These are phyloP conservation scores for Sonneratia alba DNA, from an alignment of 345 rosid genomes.

Conservation along the genomic window DNA sequence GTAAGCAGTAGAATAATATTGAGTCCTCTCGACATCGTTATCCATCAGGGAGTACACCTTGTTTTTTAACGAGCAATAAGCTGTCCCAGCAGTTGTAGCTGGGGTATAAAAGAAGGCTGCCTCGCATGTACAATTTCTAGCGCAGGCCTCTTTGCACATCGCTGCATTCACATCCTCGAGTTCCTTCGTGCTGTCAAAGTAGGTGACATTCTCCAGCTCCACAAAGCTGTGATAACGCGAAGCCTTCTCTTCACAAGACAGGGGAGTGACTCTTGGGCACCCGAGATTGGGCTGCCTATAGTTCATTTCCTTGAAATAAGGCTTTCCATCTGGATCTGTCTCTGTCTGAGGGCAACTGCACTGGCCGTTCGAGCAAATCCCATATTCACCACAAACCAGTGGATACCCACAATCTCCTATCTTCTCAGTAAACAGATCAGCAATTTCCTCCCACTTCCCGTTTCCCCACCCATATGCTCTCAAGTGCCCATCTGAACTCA, in stretches of 20 bases:
- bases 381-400: constrained; percentile 13
- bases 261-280: constrained; percentile 1
- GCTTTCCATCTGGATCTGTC: neutral
- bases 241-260: constrained; percentile 11
- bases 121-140: constrained; percentile 17
- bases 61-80: neutral
- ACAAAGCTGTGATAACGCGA: constrained; percentile 1
- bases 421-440: constrained; percentile 6
- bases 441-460: neutral
- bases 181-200: constrained; percentile 2
- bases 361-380: constrained; percentile 13
- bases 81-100: neutral
- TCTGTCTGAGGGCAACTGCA: constrained; percentile 13
- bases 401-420: constrained; percentile 14
- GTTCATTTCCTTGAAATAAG: neutral
- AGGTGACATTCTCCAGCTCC: constrained; percentile 11
- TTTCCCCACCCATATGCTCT: constrained; percentile 7
- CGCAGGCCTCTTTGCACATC: constrained; percentile 12
- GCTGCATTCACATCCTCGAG: constrained; percentile 1
- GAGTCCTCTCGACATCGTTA: neutral
- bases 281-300: neutral
- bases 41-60: constrained; percentile 10
- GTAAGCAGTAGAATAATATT: neutral
- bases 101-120: constrained; percentile 11
- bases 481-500: constrained; percentile 18